Base-by-base conservation (phyloP, 768 basidiomycete species). In the Terana coerulea region DNA sequence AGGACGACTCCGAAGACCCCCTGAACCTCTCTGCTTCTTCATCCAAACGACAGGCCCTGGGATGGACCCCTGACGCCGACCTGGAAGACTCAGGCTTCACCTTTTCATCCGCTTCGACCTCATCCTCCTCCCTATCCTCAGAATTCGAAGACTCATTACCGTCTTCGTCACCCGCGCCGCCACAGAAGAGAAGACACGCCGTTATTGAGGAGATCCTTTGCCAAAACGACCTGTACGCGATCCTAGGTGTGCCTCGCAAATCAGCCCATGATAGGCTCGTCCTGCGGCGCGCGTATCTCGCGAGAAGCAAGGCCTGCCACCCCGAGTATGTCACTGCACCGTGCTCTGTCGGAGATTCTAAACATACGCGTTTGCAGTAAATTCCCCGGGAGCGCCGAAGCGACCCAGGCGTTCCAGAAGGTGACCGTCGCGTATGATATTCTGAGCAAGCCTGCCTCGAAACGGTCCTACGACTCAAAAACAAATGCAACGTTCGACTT, bases 291-390 rank as follows among this genome's bases (percentile, higher is more conserved):
- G 88, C 87, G 17, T 94, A 91, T 66, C 78, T 94, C 46, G 70
- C 77, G 0, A 74, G 90, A 28, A 91, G 88, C 64, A 78, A 75
- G 57, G 76, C 80, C 7, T 92, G 90, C 57, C 91, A 93, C 61
- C 91, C 91, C 70, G 91, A 94, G 91, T 92, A 52, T 56, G 88
- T 77, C 3, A n/a, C n/a, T n/a, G n/a, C n/a, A n/a, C n/a, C n/a
- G n/a, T n/a, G n/a, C n/a, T n/a, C n/a, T n/a, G n/a, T n/a, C n/a
- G n/a, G n/a, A n/a, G n/a, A n/a, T n/a, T n/a, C n/a, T n/a, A n/a
- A 42, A 19, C 10, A 31, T 25, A 25, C 33, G 6, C n/a, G 11
- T 30, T 34, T 30, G 10, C 49, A 93, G 91, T 64, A 93, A 92
- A 72, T 92, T 88, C 57, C 88, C 88, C 2, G 65, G 79, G 56